phyloP scores from a whole-genome alignment of 768 basidiomycete species.

The Sporobolomyces pararoseus region DNA sequence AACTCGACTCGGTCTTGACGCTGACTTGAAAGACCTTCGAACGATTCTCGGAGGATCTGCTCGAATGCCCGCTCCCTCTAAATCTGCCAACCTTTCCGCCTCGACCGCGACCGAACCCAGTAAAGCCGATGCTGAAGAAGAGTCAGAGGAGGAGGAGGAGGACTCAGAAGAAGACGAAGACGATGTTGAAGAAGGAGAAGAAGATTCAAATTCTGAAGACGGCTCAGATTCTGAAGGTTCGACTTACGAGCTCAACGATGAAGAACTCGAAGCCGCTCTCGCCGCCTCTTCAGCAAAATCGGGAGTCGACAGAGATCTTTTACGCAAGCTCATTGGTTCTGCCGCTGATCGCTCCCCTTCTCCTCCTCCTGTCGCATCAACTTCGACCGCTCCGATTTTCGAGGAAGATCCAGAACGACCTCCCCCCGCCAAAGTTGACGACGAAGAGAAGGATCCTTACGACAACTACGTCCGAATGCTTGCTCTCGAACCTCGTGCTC shows the following conservation, averaged over 20 bases:
- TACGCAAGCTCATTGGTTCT: slow-evolving; percentile 46
- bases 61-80: slow-evolving; percentile 19
- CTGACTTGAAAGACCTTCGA: slow-evolving; percentile 76
- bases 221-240: slow-evolving; percentile 7
- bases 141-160: slow-evolving; percentile 47
- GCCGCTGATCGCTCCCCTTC: slow-evolving; percentile 18
- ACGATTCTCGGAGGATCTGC: slow-evolving; percentile 56
- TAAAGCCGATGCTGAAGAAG: slow-evolving; percentile 27
- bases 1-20: slow-evolving; percentile 80
- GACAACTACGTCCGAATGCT: slow-evolving; percentile 80
- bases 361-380: slow-evolving; percentile 18
- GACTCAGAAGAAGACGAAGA: slow-evolving; percentile 13
- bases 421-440: slow-evolving; percentile 6
- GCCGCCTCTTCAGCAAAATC: slow-evolving; percentile 40
- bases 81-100: slow-evolving; percentile 8
- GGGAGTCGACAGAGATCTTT: slow-evolving; percentile 44
- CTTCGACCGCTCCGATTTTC: slow-evolving; percentile 1
- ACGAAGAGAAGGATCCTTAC: slow-evolving; percentile 60
- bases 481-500: slow-evolving; percentile 86
- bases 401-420: slow-evolving; percentile 17
- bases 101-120: neutral
- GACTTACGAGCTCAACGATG: slow-evolving; percentile 41
- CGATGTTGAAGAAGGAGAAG: slow-evolving; percentile 19
- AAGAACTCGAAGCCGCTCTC: slow-evolving; percentile 34
- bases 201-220: slow-evolving; percentile 3